Evolutionary conservation across 2,329 filamentous ascomycete genomes (phyloP), one percentile per base, ranked within the genome.

Genomic region (Hypoxylon sp.): DNA sequence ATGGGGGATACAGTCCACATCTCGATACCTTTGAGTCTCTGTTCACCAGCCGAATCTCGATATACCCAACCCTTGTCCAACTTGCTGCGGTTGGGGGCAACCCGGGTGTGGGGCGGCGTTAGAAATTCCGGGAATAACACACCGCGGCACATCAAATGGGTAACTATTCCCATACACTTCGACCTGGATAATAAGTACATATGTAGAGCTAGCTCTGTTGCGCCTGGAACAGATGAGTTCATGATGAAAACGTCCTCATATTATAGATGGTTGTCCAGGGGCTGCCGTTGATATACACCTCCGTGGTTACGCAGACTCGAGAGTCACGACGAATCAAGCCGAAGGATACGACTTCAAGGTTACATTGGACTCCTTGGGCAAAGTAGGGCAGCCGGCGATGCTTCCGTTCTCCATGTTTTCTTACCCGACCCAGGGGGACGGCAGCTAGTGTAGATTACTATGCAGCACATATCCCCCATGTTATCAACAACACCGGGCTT

Each of bases 101-200:
- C 36, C 45, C 43, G 25, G 59, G 25, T 51, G 56, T 43, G 56
- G 51, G 56, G 60, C 38, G 38, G n/a, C n/a, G 10, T 56, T 51
- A 46, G n/a, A 32, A 21, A 28, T 32, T 46, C 36, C 65, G 65
- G 65, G 65, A 67, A 67, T 67, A 67, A 43, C 49, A 28, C 50
- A 17, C 30, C 51, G 21, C 14, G 21, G 57, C n/a, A 46, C 41
- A 51, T 48, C 19, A 28, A 30, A 46, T 23, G 28, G 23, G 2
- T 46, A 38, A 28, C 38, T 65, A 65, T 65, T 32, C 25, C 49
- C 55, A 45, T 19, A 41, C 45, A 36, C 51, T 14, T 30, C 52
- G 34, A 45, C 38, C 36, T 30, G 25, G 25, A 62, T 49, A n/a
- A 34, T 43, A 50, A 19, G 17, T 17, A 30, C 17, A 28, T 43